These are phyloP conservation scores for Pleurotus platypus DNA, from an alignment of 768 basidiomycete genomes.

Conservation along the genomic window DNA sequence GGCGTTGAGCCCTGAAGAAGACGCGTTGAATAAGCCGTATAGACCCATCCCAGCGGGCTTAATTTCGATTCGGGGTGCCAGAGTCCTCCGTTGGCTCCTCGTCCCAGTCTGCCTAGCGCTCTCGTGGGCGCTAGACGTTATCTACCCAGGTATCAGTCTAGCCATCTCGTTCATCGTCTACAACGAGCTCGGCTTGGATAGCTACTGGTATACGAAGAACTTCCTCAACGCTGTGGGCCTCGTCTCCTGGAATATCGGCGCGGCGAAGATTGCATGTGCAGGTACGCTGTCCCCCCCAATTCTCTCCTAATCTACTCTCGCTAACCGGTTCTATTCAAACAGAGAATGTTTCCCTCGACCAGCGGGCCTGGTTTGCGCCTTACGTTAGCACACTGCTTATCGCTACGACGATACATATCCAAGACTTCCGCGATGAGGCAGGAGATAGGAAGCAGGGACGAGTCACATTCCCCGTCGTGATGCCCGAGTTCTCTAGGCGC, in stretches of 20 bases:
- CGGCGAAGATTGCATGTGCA: constrained; percentile 4
- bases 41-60: constrained; percentile 42
- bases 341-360: not conserved
- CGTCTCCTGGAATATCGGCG: constrained; percentile 11
- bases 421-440: constrained; percentile 11
- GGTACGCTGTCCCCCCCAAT: not conserved
- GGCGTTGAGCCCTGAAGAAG: constrained; percentile 36
- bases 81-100: constrained; percentile 30
- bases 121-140: not conserved
- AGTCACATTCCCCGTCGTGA: constrained; percentile 11
- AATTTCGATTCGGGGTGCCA: constrained; percentile 30
- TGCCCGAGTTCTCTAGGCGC: constrained; percentile 7
- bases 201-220: constrained; percentile 9
- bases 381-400: constrained; percentile 7
- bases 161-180: constrained; percentile 4
- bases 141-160: constrained; percentile 4
- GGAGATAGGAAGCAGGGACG: constrained; percentile 11
- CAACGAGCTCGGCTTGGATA: constrained; percentile 8
- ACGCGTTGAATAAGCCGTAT: constrained; percentile 39
- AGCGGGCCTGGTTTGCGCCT: constrained; percentile 6
- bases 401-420: constrained; percentile 11
- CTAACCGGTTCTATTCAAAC: not conserved
- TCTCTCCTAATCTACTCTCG: not conserved
- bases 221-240: constrained; percentile 11
- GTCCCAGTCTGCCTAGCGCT: constrained; percentile 13